Percentiles rank a stretch among this genome's conserved stretches.
Conservation (phyloP, 768 basidiomycete species). For the Collybia nuda region DNA sequence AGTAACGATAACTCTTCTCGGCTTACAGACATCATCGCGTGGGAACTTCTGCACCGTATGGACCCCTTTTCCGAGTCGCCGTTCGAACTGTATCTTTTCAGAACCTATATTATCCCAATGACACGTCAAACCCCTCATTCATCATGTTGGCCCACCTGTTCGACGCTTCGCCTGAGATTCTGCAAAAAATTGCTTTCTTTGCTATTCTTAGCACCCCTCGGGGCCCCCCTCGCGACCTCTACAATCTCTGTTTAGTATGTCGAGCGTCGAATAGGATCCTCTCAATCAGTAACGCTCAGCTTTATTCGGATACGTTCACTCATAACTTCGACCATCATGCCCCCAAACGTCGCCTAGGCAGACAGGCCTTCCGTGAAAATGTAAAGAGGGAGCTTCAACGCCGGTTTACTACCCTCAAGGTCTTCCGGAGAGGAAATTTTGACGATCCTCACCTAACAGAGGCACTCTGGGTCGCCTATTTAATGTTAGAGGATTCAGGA, state of each 20-base stretch:
- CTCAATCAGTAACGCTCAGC: constrained; percentile 21
- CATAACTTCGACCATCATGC: constrained; percentile 49
- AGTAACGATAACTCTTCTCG: constrained; percentile 6
- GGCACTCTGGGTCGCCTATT: constrained; percentile 51
- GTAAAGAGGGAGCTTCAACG: constrained; percentile 44
- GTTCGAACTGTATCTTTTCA: constrained; percentile 12
- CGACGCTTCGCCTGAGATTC: constrained; percentile 28
- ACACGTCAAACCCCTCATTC: constrained; percentile 10
- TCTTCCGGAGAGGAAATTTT: constrained; percentile 37
- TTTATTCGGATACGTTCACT: constrained; percentile 39
- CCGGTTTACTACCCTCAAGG: constrained; percentile 42
- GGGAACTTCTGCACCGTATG: constrained; percentile 11
- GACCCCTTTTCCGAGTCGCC: constrained; percentile 16
- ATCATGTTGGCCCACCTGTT: constrained; percentile 31
- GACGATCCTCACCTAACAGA: constrained; percentile 37
- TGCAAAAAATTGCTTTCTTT: constrained; percentile 33
- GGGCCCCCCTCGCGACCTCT: constrained; percentile 32
- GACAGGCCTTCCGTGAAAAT: constrained; percentile 23
- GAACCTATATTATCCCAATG: constrained; percentile 14
- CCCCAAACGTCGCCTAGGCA: constrained; percentile 36
- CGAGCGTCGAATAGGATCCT: constrained; percentile 27
- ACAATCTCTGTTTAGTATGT: constrained; percentile 30
- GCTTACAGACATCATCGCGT: constrained; percentile 11
- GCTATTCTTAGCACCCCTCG: constrained; percentile 24
- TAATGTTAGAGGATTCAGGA: constrained; percentile 60